Base-by-base conservation (phyloP, 1,284 basidiomycete species). In the Ustilago trichophora region DNA sequence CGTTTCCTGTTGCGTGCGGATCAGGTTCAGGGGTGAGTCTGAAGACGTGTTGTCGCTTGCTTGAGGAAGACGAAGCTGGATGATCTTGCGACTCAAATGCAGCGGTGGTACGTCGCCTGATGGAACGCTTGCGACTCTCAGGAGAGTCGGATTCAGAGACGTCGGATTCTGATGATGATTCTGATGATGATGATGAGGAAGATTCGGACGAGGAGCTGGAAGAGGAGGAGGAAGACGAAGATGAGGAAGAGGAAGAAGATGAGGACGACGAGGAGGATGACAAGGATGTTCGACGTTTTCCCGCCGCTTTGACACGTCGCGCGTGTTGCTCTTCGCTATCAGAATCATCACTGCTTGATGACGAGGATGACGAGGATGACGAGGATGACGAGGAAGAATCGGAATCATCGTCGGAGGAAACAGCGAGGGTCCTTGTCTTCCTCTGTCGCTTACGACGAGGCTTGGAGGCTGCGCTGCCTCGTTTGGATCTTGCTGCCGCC, bases 381-480 rank as follows among this genome's bases (percentile, higher is more conserved):
- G n/a, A n/a, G n/a, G n/a, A n/a, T n/a, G n/a, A n/a, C n/a, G n/a
- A 53, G n/a, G 66, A 64, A 13, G 66, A 69, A 22, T 64, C 56
- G 42, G 58, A 62, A 13, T 47, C 43, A 22, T 49, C 45, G 18
- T 56, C 59, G 0, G 60, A 64, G 24, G 59, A 64, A 3, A 56
- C 56, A 13, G 60, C 56, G 13, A 63, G 50, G 4, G 67, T 70
- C 25, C 67, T 46, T 6, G 67, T 54, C 45, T 70, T 70, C 11
- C 67, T 48, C 26, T 64, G 60, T 8, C 67, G 47, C 42, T 45
- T 56, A 11, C 60, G 48, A 19, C 53, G 43, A 24, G 51, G 56
- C 7, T 41, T 45, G 1, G 49, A 44, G 10, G 55, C 24, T 4
- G 48, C 47, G 9, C 24, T 47, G 13, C 44, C 47, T n/a, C 47